phyloP scores from a whole-genome alignment of 495 filamentous ascomycete genomes.

The Neurospora sp. region DNA sequence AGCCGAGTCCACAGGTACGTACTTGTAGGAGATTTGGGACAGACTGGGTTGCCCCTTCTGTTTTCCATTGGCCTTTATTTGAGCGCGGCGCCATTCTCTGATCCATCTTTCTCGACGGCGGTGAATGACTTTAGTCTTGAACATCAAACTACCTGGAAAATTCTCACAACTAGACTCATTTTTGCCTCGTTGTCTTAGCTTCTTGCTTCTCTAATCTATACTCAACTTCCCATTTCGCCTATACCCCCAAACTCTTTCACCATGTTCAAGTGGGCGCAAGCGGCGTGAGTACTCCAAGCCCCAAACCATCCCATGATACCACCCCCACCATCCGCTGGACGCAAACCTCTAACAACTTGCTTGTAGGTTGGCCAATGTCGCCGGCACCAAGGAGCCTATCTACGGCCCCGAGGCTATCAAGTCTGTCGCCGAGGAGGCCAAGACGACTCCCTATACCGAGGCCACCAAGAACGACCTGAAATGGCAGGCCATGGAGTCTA shows the following conservation, averaged over 20 bases:
- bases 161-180: constrained; percentile 2
- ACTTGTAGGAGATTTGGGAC: neutral
- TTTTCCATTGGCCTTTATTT: constrained; percentile 4
- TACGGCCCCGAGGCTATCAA: constrained; percentile 86
- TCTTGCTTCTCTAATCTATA: neutral
- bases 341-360: constrained; percentile 7
- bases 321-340: neutral
- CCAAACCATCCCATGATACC: constrained; percentile 5
- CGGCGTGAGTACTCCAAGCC: constrained; percentile 20
- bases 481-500: constrained; percentile 74
- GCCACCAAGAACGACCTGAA: constrained; percentile 64
- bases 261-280: constrained; percentile 45
- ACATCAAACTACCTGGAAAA: constrained; percentile 1
- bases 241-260: constrained; percentile 11
- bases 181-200: neutral
- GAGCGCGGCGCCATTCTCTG: constrained; percentile 1
- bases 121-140: constrained; percentile 10
- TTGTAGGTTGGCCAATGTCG: constrained; percentile 73
- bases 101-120: constrained; percentile 11
- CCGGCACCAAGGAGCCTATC: constrained; percentile 91
- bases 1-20: neutral
- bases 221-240: neutral
- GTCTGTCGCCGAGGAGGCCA: constrained; percentile 70
- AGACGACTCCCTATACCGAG: constrained; percentile 70
- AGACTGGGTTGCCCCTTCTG: neutral